Percentiles rank a stretch among this genome's conserved stretches.
phyloP scores from a whole-genome alignment of 2,329 filamentous ascomycete species.

The Nothophaeocryptopus gaeumannii region DNA sequence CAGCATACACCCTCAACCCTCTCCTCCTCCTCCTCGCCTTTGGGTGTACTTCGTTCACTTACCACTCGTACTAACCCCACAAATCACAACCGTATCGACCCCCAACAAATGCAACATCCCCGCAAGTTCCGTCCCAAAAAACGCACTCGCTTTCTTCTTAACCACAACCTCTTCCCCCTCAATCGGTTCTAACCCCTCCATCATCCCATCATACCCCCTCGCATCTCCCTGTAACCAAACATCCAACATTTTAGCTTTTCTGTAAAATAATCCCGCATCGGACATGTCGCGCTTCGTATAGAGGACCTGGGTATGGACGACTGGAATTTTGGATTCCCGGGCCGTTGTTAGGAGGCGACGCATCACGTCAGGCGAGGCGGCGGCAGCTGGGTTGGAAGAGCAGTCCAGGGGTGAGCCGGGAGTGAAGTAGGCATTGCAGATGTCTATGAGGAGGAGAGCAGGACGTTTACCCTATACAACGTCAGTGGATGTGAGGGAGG shows the following conservation, averaged over 20 bases:
- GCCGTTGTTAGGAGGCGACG: conserved; percentile 18
- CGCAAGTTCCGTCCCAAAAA: conserved; percentile 26
- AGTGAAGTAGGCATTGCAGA: conserved; percentile 29
- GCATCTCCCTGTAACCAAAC: conserved; percentile 22
- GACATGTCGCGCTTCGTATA: conserved; percentile 23
- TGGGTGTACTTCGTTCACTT: no score
- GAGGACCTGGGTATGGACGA: conserved; percentile 24
- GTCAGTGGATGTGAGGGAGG: not conserved
- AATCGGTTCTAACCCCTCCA: conserved; percentile 19
- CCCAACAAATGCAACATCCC: conserved; percentile 14
- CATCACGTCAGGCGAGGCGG: conserved; percentile 20
- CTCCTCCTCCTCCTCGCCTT: no score
- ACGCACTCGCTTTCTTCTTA: conserved; percentile 25
- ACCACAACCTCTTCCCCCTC: conserved; percentile 21
- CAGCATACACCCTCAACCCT: no score
- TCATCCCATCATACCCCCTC: conserved; percentile 11
- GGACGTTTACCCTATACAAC: conserved; percentile 19
- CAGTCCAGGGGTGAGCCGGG: conserved; percentile 24
- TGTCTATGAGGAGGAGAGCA: conserved; percentile 26
- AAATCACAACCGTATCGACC: conserved; percentile 28
- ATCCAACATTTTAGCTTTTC: conserved; percentile 18
- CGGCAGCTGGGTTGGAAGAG: conserved; percentile 22
- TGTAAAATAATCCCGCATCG: conserved; percentile 26
- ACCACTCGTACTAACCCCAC: conserved; percentile 26
- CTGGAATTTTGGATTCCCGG: conserved; percentile 12